These are phyloP conservation scores for Chaetomiaceae sp. DNA, from an alignment of 2,329 filamentous ascomycete genomes.

Conservation along the genomic window DNA sequence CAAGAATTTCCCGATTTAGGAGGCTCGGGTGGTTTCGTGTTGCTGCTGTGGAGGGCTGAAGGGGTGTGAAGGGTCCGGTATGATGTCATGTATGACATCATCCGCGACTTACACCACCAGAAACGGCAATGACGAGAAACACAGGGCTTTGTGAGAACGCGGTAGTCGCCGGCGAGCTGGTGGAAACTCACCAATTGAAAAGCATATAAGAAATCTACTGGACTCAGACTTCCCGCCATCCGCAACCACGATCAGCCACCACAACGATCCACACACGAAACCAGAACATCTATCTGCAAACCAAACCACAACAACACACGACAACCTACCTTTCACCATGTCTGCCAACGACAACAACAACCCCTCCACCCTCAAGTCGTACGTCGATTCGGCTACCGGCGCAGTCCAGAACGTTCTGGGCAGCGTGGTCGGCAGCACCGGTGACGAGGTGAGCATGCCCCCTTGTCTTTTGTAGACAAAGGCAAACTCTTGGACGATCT, in stretches of 20 bases:
- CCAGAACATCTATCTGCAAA: neutral
- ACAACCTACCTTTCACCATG: too few species aligned
- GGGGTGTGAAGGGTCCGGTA: neutral
- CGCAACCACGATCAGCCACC: neutral
- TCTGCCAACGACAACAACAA: constrained; percentile 38
- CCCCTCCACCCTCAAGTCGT: constrained; percentile 74
- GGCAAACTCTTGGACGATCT: neutral
- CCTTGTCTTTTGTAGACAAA: neutral
- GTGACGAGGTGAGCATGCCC: constrained; percentile 45
- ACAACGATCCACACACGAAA: neutral
- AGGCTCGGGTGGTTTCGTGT: too few species aligned
- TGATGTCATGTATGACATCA: neutral
- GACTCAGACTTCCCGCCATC: too few species aligned
- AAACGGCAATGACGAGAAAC: too few species aligned
- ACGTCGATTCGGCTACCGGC: constrained; percentile 66
- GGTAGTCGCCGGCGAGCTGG: too few species aligned
- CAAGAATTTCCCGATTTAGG: too few species aligned
- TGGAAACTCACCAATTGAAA: too few species aligned
- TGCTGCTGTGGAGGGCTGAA: neutral
- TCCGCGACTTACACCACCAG: neutral
- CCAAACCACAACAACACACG: constrained; percentile 13
- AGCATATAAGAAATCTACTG: too few species aligned
- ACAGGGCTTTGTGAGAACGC: too few species aligned
- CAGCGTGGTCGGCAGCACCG: constrained; percentile 63
- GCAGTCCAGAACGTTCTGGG: constrained; percentile 67